Percentiles rank a stretch among this genome's conserved stretches.
Conservation (phyloP, 164 flowering plant species). For the Umbilicus rupestris region DNA sequence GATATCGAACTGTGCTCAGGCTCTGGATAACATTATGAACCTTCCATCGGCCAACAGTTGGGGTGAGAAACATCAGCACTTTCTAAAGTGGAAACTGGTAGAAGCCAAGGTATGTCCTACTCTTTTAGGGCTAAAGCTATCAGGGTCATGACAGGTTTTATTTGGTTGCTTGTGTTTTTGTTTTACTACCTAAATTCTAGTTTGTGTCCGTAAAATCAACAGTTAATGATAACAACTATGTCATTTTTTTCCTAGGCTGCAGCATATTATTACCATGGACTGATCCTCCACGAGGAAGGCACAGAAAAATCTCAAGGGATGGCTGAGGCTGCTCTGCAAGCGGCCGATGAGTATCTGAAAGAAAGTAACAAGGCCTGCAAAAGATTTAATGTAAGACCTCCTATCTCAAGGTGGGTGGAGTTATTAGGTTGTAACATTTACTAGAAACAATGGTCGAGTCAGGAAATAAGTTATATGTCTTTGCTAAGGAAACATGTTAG, state of each 20-base stretch:
- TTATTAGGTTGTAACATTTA: background rate
- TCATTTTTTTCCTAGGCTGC: constrained; percentile 54
- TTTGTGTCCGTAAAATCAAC: too few species aligned
- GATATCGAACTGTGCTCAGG: constrained; percentile 23
- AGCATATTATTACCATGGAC: constrained; percentile 95
- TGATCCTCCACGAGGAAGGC: constrained; percentile 90
- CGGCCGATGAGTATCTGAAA: constrained; percentile 81
- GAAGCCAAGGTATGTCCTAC: constrained; percentile 76
- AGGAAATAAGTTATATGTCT: too few species aligned
- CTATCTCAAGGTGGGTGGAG: constrained; percentile 56
- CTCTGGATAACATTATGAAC: constrained; percentile 70
- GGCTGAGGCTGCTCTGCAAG: constrained; percentile 94
- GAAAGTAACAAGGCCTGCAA: constrained; percentile 76
- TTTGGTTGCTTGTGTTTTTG: too few species aligned
- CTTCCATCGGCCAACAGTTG: constrained; percentile 76
- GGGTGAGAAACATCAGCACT: constrained; percentile 84
- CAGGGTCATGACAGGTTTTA: too few species aligned
- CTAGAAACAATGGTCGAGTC: too few species aligned
- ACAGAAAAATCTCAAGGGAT: constrained; percentile 89
- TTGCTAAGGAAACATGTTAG: too few species aligned
- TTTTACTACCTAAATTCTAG: too few species aligned
- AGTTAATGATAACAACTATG: background rate
- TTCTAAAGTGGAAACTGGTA: constrained; percentile 70
- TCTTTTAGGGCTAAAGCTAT: background rate
- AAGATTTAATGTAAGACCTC: constrained; percentile 52